Evolutionary conservation across 257 asterid species (phyloP), one percentile per base, ranked within the genome.

Genomic region (Hygrophila difformis): DNA sequence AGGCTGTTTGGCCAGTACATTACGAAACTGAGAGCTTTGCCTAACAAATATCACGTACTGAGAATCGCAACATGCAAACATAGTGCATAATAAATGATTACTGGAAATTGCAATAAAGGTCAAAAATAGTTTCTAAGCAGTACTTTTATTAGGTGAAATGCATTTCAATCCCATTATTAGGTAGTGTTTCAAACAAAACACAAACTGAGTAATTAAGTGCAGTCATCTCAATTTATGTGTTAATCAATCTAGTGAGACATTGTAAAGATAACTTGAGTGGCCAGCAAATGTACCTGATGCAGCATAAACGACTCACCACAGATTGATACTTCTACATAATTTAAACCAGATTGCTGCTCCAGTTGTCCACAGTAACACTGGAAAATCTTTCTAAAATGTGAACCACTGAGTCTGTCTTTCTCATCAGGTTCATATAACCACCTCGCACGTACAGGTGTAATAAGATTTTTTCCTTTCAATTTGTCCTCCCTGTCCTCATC

Each of bases 271-370:
- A 12, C 5, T 2, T 36, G 8, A 17, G 17, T 9, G 24, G 29
- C 24, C 14, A 12, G 29, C 1, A 18, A 44, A 55, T 65, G 59
- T 76, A 88, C 97, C 73, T 88, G 98, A 71, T 89, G 96, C 73
- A 89, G 62, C 98, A 89, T 89, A 75, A 85, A 89, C 22, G 98
- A 89, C 71, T 89, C 98, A 40, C 98, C 98, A 57, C 74, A 77
- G 34, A 89, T 73, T 47, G 86, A 73, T 64, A 89, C 68, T 58
- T 82, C 98, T 35, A 89, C 70, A 35, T 59, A 89, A 40, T 69
- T 77, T 65, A 65, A 48, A 48, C 81, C 84, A 36, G 57, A 62
- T 61, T 79, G 44, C 63, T 45, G 81, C 75, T 79, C 87, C 79
- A 89, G 28, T 51, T 75, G 66, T 11, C 96, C 92, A 39, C 98